Evolutionary conservation across 495 filamentous ascomycete genomes (phyloP).

Genomic region (Jackrogersella minutella): DNA sequence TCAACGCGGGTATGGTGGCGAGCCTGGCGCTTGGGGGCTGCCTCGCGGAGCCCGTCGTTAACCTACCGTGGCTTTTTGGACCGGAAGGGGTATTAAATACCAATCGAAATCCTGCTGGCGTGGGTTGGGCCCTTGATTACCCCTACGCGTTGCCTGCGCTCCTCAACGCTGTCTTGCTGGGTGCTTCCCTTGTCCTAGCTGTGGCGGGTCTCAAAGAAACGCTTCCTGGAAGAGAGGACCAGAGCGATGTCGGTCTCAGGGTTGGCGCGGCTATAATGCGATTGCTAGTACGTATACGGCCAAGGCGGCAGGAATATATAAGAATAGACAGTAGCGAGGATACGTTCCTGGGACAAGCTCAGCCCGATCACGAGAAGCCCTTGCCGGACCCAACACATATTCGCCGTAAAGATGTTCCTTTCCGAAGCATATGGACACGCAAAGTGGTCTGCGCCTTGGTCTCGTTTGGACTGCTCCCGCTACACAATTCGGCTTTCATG

Average conservation of each 20-base stretch:
- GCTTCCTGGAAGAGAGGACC: slow-evolving; percentile 43
- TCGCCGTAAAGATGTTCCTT: slow-evolving; percentile 53
- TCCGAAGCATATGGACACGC: slow-evolving; percentile 67
- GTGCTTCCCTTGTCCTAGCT: slow-evolving; percentile 37
- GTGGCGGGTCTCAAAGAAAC: slow-evolving; percentile 35
- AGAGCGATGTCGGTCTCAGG: slow-evolving; percentile 43
- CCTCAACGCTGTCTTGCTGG: slow-evolving; percentile 38
- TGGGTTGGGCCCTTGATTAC: slow-evolving; percentile 41
- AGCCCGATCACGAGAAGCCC: slow-evolving; percentile 42
- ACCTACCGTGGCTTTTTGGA: slow-evolving; percentile 72
- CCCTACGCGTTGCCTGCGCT: slow-evolving; percentile 55
- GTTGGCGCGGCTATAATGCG: slow-evolving; percentile 15
- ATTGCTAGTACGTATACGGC: slow-evolving; percentile 45
- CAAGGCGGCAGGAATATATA: slow-evolving; percentile 19
- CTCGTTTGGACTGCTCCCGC: slow-evolving; percentile 70
- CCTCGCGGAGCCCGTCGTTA: slow-evolving; percentile 74
- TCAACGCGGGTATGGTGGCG: slow-evolving; percentile 74
- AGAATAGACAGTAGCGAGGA: slow-evolving; percentile 30
- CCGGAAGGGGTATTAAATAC: slow-evolving; percentile 49
- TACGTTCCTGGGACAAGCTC: slow-evolving; percentile 35
- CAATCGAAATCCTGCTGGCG: slow-evolving; percentile 40
- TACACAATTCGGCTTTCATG: slow-evolving; percentile 80
- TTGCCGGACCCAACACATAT: slow-evolving; percentile 21
- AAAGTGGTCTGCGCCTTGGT: slow-evolving; percentile 69
- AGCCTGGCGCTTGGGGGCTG: slow-evolving; percentile 67